Conservation (phyloP, 805 yeast species). For the Candida dendrica region DNA sequence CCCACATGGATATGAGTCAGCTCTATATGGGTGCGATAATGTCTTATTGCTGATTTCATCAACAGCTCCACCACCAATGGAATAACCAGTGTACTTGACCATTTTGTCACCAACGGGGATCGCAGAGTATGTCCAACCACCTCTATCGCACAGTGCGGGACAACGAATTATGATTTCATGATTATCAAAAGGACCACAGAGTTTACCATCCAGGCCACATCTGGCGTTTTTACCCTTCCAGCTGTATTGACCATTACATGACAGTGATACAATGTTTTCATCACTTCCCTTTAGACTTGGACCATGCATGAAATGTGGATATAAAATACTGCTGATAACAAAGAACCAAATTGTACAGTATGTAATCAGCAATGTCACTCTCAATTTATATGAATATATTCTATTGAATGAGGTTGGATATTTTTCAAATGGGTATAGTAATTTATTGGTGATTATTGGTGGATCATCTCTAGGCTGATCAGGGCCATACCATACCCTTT, state of each 20-base stretch:
- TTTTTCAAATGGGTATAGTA: constrained; percentile 28
- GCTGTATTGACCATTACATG: constrained; percentile 41
- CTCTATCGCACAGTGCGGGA: constrained; percentile 81
- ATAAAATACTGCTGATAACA: constrained; percentile 28
- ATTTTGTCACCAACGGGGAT: constrained; percentile 65
- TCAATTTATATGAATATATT: constrained; percentile 22
- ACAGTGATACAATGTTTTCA: constrained; percentile 31
- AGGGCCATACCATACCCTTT: constrained; percentile 54
- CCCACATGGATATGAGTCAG: constrained; percentile 85
- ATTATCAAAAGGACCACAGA: constrained; percentile 42
- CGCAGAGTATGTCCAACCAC: constrained; percentile 68
- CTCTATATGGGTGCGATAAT: constrained; percentile 63
- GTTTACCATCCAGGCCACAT: constrained; percentile 68
- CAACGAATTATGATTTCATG: constrained; percentile 58
- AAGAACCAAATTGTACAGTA: constrained; percentile 44
- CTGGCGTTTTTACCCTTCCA: constrained; percentile 74
- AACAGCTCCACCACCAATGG: constrained; percentile 66
- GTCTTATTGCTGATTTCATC: constrained; percentile 13
- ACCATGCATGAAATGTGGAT: constrained; percentile 38
- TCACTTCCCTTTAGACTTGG: constrained; percentile 25
- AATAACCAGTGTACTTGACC: constrained; percentile 63
- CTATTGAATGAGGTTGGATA: constrained; percentile 33
- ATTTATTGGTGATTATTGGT: constrained; percentile 28
- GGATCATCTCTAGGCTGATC: constrained; percentile 37
- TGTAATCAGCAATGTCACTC: constrained; percentile 23